Evolutionary conservation across 2,329 filamentous ascomycete genomes (phyloP).

Genomic region (Ascochyta rabiei): DNA sequence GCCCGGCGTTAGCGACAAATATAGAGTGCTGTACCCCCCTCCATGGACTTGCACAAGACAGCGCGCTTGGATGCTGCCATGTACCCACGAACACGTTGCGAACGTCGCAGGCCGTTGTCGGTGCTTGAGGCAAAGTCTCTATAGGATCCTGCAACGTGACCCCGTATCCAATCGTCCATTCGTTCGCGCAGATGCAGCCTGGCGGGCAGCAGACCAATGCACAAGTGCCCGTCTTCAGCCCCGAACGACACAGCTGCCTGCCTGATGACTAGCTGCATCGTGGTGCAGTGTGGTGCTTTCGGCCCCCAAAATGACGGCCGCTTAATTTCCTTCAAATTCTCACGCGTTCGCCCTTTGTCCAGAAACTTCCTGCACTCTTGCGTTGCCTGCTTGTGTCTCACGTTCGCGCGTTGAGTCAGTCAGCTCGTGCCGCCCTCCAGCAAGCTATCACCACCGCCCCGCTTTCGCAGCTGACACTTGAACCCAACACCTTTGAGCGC

Average conservation of each 20-base stretch:
- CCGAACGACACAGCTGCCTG: conserved; percentile 25
- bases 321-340: conserved; percentile 29
- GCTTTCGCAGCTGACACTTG: conserved; percentile 22
- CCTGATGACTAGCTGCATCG: conserved; percentile 41
- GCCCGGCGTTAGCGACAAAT: conserved; percentile 11
- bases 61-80: background rate
- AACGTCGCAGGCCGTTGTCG: background rate
- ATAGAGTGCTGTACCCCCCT: conserved; percentile 11
- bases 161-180: conserved; percentile 17
- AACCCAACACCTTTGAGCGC: conserved; percentile 19
- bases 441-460: conserved; percentile 23
- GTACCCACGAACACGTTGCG: conserved; percentile 7
- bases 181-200: conserved; percentile 15
- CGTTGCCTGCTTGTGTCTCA: conserved; percentile 21
- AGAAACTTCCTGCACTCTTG: conserved; percentile 19
- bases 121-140: conserved; percentile 1
- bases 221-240: conserved; percentile 26
- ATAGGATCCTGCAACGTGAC: conserved; percentile 5
- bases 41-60: conserved; percentile 1
- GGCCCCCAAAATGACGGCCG: conserved; percentile 29
- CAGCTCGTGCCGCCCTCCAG: conserved; percentile 29
- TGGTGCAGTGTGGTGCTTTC: conserved; percentile 24
- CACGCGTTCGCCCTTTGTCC: conserved; percentile 25
- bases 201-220: conserved; percentile 32
- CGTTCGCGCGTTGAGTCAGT: conserved; percentile 27